Percentiles rank a stretch among this genome's conserved stretches.
These are phyloP conservation scores for Pistacia integerrima DNA, from an alignment of 345 rosid species.

Conservation along the genomic window DNA sequence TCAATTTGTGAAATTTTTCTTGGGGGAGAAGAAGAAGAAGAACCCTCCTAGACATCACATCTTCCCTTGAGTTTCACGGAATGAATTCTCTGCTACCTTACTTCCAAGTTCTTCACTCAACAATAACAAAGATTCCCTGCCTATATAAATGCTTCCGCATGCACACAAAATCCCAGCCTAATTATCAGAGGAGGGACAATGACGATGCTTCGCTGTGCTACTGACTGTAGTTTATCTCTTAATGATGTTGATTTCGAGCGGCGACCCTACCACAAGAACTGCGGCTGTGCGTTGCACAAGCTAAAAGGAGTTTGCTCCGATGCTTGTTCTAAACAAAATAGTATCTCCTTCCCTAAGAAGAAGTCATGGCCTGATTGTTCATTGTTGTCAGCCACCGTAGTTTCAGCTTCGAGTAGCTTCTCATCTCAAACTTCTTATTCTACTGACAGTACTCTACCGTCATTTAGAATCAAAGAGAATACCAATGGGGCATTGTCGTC, in stretches of 20 bases:
- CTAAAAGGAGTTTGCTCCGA: conserved; percentile 15
- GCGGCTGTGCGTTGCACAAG: conserved; percentile 44
- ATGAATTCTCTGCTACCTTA: not conserved
- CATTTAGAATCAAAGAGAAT: not conserved
- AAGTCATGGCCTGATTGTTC: not conserved
- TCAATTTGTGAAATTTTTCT: not conserved
- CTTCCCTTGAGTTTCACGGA: not conserved
- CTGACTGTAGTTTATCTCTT: conserved; percentile 25
- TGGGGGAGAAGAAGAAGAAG: not conserved
- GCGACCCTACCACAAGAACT: conserved; percentile 44
- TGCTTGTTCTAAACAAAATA: conserved; percentile 12
- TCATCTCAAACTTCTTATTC: conserved; percentile 20
- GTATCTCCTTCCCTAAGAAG: conserved; percentile 20
- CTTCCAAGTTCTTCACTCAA: not conserved
- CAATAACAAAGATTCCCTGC: not conserved
- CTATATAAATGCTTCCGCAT: not conserved
- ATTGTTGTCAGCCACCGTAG: conserved; percentile 9
- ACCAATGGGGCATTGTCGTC: not conserved
- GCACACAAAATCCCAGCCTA: not conserved
- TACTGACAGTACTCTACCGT: not conserved
- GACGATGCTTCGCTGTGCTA: conserved; percentile 19
- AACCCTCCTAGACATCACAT: not conserved
- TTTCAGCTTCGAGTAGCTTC: conserved; percentile 10
- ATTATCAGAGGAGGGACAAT: not conserved
- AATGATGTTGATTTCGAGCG: conserved; percentile 22